Percentiles rank a stretch among this genome's conserved stretches.
These are phyloP conservation scores for Setaria viridis DNA, from an alignment of 202 grass and related monocot genomes.

Conservation along the genomic window DNA sequence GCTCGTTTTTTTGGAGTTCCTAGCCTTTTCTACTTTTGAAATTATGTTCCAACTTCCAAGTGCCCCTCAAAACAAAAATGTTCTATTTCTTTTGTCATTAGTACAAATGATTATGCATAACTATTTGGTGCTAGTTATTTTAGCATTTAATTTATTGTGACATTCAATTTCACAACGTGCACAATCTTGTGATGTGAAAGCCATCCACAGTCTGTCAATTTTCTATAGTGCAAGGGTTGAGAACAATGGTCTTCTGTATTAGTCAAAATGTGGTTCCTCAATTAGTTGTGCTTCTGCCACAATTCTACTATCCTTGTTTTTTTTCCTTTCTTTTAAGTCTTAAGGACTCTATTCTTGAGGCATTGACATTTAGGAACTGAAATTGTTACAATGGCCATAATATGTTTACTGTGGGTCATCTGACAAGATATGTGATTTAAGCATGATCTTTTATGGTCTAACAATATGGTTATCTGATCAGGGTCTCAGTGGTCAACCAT, in stretches of 20 bases:
- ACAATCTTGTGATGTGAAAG: conserved; percentile 10
- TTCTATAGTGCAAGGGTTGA: background rate
- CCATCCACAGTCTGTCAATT: background rate
- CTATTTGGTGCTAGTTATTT: background rate
- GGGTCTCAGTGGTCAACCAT: conserved; percentile 95
- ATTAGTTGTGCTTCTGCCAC: background rate
- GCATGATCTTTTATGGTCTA: conserved; percentile 18
- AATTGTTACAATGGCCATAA: background rate
- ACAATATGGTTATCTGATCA: conserved; percentile 45
- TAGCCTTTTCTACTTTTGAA: background rate
- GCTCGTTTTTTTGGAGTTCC: background rate
- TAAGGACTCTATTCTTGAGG: background rate
- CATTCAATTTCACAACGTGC: background rate
- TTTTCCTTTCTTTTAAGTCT: background rate
- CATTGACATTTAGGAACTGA: background rate
- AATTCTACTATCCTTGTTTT: conserved; percentile 10
- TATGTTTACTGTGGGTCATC: background rate
- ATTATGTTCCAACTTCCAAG: background rate
- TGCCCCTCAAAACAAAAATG: background rate
- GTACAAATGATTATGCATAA: background rate
- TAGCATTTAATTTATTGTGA: background rate
- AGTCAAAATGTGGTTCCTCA: background rate
- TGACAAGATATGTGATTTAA: background rate
- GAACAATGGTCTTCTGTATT: conserved; percentile 5
- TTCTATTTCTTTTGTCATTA: background rate